Evolutionary conservation across 805 yeast species (phyloP), one percentile per base, ranked within the genome.

Genomic region (Candida gorgasii): DNA sequence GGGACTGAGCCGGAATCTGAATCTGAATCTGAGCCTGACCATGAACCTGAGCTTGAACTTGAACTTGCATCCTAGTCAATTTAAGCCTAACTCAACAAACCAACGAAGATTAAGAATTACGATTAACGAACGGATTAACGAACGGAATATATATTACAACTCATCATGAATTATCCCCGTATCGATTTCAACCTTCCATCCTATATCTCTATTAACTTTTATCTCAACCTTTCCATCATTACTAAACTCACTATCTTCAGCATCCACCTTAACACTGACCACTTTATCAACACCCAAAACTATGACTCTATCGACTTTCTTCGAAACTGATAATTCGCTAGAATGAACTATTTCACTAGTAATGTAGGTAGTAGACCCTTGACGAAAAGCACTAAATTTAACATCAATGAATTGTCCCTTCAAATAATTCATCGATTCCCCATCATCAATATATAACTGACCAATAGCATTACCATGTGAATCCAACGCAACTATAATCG

Each of bases 401-500:
- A 49, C 67, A 2, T 49, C 49, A 1, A 79, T 55, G 33, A 66
- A 59, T 19, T 78, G 81, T 5, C 84, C 85, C 1, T 64, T 50
- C 23, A 59, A 44, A 57, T 80, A 80, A 33, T 69, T 76, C 51
- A 75, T 86, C 0, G 90, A 72, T 51, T 82, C 86, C 12, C 95
- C 96, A 61, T 90, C 98, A 59, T 90, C 98, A 27, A 85, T 62
- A 59, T 89, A 90, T 23, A 90, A 58, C 13, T 65, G 60, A 1
- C 86, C 86, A 0, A 61, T 60, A 0, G 90, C 89, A 5, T 53
- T 49, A 1, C 81, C 82, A 2, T 63, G 52, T 2, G 55, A 50
- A 43, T 70, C 71, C 8, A 82, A 70, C 0, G 86, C 87, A 32
- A 90, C 64, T 2, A 83, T 72, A 27, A 90, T 54, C 0, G 95